Evolutionary conservation across 73 alveolate species (phyloP).

Genomic region (Stentor roeselii): DNA sequence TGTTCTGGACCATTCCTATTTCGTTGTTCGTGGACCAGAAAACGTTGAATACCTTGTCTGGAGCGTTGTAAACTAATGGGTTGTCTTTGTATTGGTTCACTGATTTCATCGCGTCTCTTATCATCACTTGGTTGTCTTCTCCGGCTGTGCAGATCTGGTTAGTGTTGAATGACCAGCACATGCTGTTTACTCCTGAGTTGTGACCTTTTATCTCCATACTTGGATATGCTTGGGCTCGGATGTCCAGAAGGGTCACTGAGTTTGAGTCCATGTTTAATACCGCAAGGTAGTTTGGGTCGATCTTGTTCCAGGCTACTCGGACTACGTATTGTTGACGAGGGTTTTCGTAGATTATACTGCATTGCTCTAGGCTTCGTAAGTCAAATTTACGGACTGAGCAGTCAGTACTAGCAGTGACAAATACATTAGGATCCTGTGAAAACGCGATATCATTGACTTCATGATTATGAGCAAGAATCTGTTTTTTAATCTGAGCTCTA

Average conservation of each 20-base stretch:
- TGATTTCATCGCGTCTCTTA: constrained; percentile 60
- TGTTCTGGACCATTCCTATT: neutral
- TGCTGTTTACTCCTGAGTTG: constrained; percentile 82
- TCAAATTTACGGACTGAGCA: constrained; percentile 96
- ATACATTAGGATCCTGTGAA: constrained; percentile 75
- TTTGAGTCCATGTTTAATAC: constrained; percentile 85
- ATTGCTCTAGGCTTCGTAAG: constrained; percentile 74
- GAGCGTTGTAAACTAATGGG: neutral
- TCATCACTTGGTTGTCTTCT: constrained; percentile 89
- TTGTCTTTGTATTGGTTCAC: neutral
- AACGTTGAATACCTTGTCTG: neutral
- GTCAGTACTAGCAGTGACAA: constrained; percentile 97
- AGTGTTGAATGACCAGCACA: constrained; percentile 97
- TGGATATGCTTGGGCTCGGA: constrained; percentile 81
- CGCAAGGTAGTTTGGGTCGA: constrained; percentile 87
- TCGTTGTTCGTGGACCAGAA: neutral
- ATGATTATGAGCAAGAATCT: constrained; percentile 96
- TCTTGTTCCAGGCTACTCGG: constrained; percentile 85
- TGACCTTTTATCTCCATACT: constrained; percentile 88
- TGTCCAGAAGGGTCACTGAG: constrained; percentile 83
- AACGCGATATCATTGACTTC: constrained; percentile 97
- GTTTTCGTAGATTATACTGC: constrained; percentile 90
- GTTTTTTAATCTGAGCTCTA: constrained; percentile 81
- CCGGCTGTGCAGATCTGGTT: constrained; percentile 96
- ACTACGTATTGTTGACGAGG: constrained; percentile 75